These are phyloP conservation scores for Polygonum maritimum DNA, from an alignment of 148 eudicot species.

Conservation along the genomic window DNA sequence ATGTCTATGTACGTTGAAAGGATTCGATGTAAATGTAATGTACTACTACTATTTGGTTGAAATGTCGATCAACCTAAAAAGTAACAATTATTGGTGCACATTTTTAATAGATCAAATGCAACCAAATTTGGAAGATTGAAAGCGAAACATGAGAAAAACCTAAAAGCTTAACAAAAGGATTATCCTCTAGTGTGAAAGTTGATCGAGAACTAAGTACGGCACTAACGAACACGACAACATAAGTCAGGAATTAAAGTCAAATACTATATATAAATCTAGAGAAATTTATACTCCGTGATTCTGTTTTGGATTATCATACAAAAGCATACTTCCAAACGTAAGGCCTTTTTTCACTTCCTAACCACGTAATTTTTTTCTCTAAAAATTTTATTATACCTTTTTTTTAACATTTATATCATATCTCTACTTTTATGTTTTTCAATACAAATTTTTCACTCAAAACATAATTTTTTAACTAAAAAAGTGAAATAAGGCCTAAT, in stretches of 20 bases:
- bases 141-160: neutral
- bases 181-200: neutral
- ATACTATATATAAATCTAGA: too few species aligned
- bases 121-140: neutral
- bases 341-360: too few species aligned
- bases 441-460: too few species aligned
- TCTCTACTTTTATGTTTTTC: too few species aligned
- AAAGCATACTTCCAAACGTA: neutral
- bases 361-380: too few species aligned
- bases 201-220: neutral
- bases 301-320: neutral
- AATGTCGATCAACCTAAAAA: neutral
- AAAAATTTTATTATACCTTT: too few species aligned
- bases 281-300: too few species aligned
- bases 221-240: neutral
- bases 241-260: neutral
- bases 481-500: too few species aligned
- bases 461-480: too few species aligned
- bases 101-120: neutral
- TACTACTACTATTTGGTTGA: neutral
- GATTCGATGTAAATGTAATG: too few species aligned
- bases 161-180: neutral
- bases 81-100: neutral
- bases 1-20: neutral
- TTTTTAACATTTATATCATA: too few species aligned